Evolutionary conservation across 768 basidiomycete genomes (phyloP).

Genomic region (Collybiopsis luxurians): DNA sequence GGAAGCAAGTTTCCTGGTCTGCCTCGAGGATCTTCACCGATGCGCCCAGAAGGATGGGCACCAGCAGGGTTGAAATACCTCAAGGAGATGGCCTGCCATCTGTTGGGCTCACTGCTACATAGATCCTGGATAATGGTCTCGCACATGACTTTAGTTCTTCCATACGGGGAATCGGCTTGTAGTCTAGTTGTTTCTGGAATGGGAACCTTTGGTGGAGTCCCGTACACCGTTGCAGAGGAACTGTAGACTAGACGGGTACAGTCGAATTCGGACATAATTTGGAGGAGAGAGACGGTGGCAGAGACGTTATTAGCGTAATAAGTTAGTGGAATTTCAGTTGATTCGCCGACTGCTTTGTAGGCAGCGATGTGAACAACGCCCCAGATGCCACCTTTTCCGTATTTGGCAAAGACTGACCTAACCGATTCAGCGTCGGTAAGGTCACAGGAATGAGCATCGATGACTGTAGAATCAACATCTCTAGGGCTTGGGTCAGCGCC

Average conservation of each 20-base stretch:
- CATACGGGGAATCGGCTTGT: slow-evolving; percentile 90
- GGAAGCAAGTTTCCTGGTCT: slow-evolving; percentile 94
- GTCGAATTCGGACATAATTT: slow-evolving; percentile 82
- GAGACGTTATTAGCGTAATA: slow-evolving; percentile 95
- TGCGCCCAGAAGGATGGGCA: slow-evolving; percentile 93
- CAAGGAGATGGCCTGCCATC: slow-evolving; percentile 78
- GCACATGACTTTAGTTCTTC: slow-evolving; percentile 93
- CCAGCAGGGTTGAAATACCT: slow-evolving; percentile 99
- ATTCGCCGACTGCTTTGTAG: slow-evolving; percentile 97
- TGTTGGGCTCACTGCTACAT: slow-evolving; percentile 31
- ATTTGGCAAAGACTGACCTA: slow-evolving; percentile 75
- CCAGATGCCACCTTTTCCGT: slow-evolving; percentile 91
- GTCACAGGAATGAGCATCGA: slow-evolving; percentile 72
- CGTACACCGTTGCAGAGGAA: slow-evolving; percentile 97
- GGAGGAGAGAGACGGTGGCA: slow-evolving; percentile 82
- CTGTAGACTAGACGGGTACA: slow-evolving; percentile 93
- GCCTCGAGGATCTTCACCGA: slow-evolving; percentile 96
- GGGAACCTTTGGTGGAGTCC: slow-evolving; percentile 87
- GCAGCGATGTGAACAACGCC: slow-evolving; percentile 97
- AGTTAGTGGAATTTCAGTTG: slow-evolving; percentile 84
- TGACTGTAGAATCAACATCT: slow-evolving; percentile 72
- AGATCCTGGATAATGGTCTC: slow-evolving; percentile 90
- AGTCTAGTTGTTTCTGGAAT: slow-evolving; percentile 91
- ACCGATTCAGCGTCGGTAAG: slow-evolving; percentile 72
- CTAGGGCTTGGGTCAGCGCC: slow-evolving; percentile 37